Conservation (phyloP, 1,139 yeast species). For the Yamadazyma dendronema region DNA sequence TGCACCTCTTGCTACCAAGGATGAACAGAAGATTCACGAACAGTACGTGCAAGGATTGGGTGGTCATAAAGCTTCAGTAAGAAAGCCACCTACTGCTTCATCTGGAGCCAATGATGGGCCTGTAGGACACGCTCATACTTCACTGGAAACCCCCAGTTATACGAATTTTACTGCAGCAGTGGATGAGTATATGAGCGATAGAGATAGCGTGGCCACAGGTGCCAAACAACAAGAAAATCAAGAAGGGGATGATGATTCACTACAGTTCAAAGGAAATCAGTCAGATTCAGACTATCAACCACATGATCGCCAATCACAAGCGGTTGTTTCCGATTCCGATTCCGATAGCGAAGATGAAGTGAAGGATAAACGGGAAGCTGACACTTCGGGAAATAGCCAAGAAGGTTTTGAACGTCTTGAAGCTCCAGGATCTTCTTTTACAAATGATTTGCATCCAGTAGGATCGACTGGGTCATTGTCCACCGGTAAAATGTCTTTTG, state of each 20-base stretch:
- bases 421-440: not conserved
- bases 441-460: conserved; percentile 26
- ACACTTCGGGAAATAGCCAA: not conserved
- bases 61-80: conserved; percentile 33
- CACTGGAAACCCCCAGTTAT: conserved; percentile 14
- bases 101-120: not conserved
- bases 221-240: conserved; percentile 3
- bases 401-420: not conserved
- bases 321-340: too few species aligned
- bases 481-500: conserved; percentile 35
- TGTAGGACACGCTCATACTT: not conserved
- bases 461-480: conserved; percentile 40
- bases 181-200: conserved; percentile 21
- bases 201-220: conserved; percentile 25
- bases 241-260: conserved; percentile 1
- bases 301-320: too few species aligned
- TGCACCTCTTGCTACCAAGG: conserved; percentile 24
- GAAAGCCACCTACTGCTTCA: conserved; percentile 15
- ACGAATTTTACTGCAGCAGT: conserved; percentile 17
- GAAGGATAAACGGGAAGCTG: too few species aligned
- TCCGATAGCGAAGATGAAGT: too few species aligned
- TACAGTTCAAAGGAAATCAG: not conserved
- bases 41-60: conserved; percentile 26
- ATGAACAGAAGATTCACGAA: conserved; percentile 28
- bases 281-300: too few species aligned